Conservation (phyloP, 179 eudicot species). For the Silene coronaria region DNA sequence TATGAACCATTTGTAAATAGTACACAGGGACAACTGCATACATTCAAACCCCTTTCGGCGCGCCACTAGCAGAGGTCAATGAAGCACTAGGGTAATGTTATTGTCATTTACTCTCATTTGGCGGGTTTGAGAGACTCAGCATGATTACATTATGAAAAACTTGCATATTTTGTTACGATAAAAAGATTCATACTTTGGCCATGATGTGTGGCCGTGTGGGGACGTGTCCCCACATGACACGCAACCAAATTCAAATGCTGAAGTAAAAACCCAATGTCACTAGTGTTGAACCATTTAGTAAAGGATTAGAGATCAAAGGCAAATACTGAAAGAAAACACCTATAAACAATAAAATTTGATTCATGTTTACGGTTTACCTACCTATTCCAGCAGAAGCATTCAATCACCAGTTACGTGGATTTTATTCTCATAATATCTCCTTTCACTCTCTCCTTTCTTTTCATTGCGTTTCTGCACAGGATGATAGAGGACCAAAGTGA, state of each 20-base stretch:
- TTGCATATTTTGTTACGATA: too few relatives aligned
- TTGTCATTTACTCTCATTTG: not conserved
- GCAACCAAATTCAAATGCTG: not conserved
- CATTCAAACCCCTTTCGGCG: not conserved
- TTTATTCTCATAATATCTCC: constrained; percentile 73
- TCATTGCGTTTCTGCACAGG: constrained; percentile 83
- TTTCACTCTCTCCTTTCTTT: constrained; percentile 81
- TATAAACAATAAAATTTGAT: not conserved
- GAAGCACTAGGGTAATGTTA: not conserved
- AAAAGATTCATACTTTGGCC: too few relatives aligned
- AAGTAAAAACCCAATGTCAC: too few relatives aligned
- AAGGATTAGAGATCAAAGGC: not conserved
- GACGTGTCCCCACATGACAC: not conserved
- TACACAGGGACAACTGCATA: not conserved
- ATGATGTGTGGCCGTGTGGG: not conserved
- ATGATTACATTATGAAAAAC: not conserved
- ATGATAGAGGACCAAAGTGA: not conserved
- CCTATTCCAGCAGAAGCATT: constrained; percentile 19
- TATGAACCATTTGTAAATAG: not conserved
- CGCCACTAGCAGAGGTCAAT: not conserved
- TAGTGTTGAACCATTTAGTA: not conserved
- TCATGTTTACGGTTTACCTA: not conserved
- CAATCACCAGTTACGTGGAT: constrained; percentile 60
- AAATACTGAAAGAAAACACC: not conserved
- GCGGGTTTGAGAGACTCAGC: not conserved